Base-by-base conservation (phyloP, 2,329 filamentous ascomycete species). In the Colletotrichum navitas region DNA sequence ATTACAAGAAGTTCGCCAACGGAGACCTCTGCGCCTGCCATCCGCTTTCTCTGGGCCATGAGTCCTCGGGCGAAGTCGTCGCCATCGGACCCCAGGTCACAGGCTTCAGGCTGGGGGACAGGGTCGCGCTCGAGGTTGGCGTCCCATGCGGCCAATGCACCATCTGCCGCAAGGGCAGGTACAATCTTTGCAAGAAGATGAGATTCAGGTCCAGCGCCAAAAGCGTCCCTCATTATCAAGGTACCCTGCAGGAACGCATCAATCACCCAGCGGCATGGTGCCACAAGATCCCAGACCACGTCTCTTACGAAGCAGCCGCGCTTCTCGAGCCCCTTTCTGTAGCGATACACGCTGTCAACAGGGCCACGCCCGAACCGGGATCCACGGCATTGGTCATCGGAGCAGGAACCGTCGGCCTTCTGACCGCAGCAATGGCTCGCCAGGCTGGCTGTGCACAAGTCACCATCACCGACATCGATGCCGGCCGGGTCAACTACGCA, bases 1-100 rank as follows among this genome's bases (percentile, higher is more conserved):
- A 93, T 80, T 93, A 91, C 83, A 91, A 89, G 79, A 91, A 92
- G 76, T 92, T 92, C 77, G 89, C 90, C 80, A 93, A 93, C 77
- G 91, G 91, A 56, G 90, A 92, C 79, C 85, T 93, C 62, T 90
- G 90, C 75, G 90, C 89, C 58, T 90, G 88, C 74, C 85, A 87
- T 72, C 91, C 91, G 36, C 82, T 93, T 41, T 91, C 89, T 6
- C 85, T 92, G 3, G 89, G 89, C n/a, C 88, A 90, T 75, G 88
- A 90, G 79, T 89, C 87, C 65, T 89, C 87, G 0, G 88, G 88
- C 5, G 84, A 86, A n/a, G 85, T 90, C 56, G 85, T 88, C 43
- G 85, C 84, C 62, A 82, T 90, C 66, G 88, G 88, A 0, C 82
- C 86, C 10, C 82, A 85, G 68, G 85, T 88, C 58, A 80, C 77